Evolutionary conservation across 345 rosid species (phyloP), one percentile per base, ranked within the genome.

Genomic region (Brassica carinata): DNA sequence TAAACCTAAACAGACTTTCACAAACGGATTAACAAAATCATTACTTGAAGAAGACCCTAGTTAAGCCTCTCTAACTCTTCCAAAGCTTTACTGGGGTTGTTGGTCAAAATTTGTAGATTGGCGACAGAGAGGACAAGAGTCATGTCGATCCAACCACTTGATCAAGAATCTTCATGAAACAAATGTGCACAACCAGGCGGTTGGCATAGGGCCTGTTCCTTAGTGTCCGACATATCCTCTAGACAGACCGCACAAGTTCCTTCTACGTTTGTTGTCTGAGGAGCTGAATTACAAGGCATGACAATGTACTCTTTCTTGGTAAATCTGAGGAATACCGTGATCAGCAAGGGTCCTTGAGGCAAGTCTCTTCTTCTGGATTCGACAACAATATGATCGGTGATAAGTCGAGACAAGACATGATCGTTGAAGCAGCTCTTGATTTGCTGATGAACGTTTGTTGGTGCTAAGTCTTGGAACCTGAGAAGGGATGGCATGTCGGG

Each of bases 111-210:
- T 67, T 67, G 51, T 2, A 2, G 53, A 5, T 9, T 18, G 51
- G 30, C 70, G 70, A 67, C 53, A 36, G 70, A 67, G 30, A 67
- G 70, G 70, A 7, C 70, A 67, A 0, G 70, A 67, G 53, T 67
- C 70, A 9, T 36, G 30, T 9, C 30, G 70, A 36, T 36, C 29
- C 70, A 67, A 67, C 70, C 70, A 67, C 19, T 17, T 7, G 51
- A 7, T 5, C 8, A 67, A 36, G 23, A 36, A 2, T 9, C 70
- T 36, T 67, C 70, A 36, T 67, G 70, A 36, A 67, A 36, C 51
- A 36, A 0, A 18, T 18, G 70, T 3, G 2, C 29, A 10, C 70
- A 67, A 15, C 26, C 29, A 67, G 70, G 70, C 30, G 27, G 53
- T 18, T 67, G 53, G n/a, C 70, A 36, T 26, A 66, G 70, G 4